Conservation (phyloP, 805 yeast species). For the Cyberlindnera nakhonratchasimensis region DNA sequence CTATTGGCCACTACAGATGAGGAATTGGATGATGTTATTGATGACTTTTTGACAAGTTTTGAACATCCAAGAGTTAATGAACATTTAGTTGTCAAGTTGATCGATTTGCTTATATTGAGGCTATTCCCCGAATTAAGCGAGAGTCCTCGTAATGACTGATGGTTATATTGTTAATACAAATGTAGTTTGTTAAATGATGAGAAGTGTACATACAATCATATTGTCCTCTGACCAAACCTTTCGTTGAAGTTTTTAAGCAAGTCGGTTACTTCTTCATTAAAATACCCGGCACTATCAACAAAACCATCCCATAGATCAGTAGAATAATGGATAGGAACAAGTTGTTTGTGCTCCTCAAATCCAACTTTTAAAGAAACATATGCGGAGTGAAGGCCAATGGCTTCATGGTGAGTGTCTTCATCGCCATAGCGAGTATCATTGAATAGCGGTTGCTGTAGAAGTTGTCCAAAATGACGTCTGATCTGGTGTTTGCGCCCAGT, state of each 20-base stretch:
- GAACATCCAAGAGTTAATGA: slow-evolving; percentile 40
- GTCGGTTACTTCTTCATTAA: slow-evolving; percentile 21
- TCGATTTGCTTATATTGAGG: slow-evolving; percentile 40
- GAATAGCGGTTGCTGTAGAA: slow-evolving; percentile 28
- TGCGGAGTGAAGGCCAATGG: slow-evolving; percentile 38
- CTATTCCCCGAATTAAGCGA: slow-evolving; percentile 36
- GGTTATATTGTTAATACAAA: neutral
- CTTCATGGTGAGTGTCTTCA: slow-evolving; percentile 3
- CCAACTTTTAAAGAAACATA: slow-evolving; percentile 34
- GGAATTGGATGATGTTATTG: slow-evolving; percentile 26
- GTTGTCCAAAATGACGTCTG: slow-evolving; percentile 30
- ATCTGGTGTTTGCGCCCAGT: slow-evolving; percentile 43
- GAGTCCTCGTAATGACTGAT: slow-evolving; percentile 1
- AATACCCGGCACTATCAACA: slow-evolving; percentile 27
- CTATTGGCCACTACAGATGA: slow-evolving; percentile 24
- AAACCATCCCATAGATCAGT: slow-evolving; percentile 29
- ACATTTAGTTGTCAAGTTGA: slow-evolving; percentile 37
- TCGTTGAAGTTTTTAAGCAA: slow-evolving; percentile 25
- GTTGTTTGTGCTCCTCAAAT: neutral
- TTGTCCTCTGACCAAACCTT: neutral
- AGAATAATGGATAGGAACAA: slow-evolving; percentile 19
- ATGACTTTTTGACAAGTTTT: slow-evolving; percentile 34
- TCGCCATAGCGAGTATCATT: slow-evolving; percentile 32
- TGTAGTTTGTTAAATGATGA: too few species aligned
- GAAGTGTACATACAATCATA: too few species aligned